phyloP scores from a whole-genome alignment of 495 filamentous ascomycete genomes.

The Aspergillus sparsus region DNA sequence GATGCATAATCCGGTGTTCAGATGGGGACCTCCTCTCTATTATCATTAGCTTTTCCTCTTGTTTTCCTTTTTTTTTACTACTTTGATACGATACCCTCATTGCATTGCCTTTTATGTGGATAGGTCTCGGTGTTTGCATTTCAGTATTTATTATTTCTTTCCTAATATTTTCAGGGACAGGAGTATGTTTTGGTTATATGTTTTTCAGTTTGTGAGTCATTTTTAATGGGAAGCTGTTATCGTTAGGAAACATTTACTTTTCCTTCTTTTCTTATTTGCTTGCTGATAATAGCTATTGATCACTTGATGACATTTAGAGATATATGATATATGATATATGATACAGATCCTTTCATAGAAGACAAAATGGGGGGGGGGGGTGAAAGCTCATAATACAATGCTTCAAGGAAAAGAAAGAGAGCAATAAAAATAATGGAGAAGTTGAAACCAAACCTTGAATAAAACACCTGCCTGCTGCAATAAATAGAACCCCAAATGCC shows the following conservation, averaged over 20 bases:
- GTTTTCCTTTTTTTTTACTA: not conserved
- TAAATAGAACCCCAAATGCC: slow-evolving; percentile 9
- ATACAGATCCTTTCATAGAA: slow-evolving; percentile 22
- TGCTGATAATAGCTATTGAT: not conserved
- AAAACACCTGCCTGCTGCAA: slow-evolving; percentile 26
- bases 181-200: not conserved
- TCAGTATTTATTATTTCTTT: not conserved
- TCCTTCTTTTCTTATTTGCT: too few relatives aligned
- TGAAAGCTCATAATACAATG: slow-evolving; percentile 39
- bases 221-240: not conserved
- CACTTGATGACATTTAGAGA: slow-evolving; percentile 19
- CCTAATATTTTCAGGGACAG: not conserved
- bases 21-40: slow-evolving; percentile 13
- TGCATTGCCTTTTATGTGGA: slow-evolving; percentile 18
- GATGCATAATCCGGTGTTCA: slow-evolving; percentile 21
- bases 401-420: slow-evolving; percentile 11
- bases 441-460: slow-evolving; percentile 24
- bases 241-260: not conserved
- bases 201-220: not conserved
- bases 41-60: slow-evolving; percentile 10
- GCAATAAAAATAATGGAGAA: not conserved
- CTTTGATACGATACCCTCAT: slow-evolving; percentile 28
- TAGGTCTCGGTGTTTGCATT: slow-evolving; percentile 7
- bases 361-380: slow-evolving; percentile 18
- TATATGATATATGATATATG: slow-evolving; percentile 28